Conservation (phyloP, 2,329 filamentous ascomycete species). For the Alternaria infectoria region DNA sequence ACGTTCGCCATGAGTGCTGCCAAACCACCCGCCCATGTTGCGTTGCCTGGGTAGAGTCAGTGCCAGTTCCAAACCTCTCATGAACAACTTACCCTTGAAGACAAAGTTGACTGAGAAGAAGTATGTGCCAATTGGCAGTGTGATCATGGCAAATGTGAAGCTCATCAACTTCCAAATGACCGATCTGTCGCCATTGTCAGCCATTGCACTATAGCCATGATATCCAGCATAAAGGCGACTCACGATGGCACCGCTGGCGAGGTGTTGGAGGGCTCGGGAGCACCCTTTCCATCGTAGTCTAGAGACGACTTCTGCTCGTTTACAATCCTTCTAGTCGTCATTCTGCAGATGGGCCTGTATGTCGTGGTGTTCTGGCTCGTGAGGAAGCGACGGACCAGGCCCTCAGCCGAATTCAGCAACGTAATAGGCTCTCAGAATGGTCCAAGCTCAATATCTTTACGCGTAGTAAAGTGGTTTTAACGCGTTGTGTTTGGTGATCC, state of each 20-base stretch:
- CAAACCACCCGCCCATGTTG: constrained; percentile 82
- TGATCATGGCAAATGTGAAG: constrained; percentile 92
- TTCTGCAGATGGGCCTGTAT: constrained; percentile 42
- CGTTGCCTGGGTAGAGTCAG: constrained; percentile 68
- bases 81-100: constrained; percentile 69
- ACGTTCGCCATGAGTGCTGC: constrained; percentile 92
- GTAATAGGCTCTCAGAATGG: constrained; percentile 18
- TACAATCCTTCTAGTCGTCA: constrained; percentile 74
- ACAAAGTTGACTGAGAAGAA: constrained; percentile 78
- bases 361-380: constrained; percentile 3
- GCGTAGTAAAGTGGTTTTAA: constrained; percentile 12
- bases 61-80: neutral
- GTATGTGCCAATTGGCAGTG: constrained; percentile 85
- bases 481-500: constrained; percentile 22
- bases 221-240: constrained; percentile 41
- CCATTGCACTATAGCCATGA: neutral
- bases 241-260: constrained; percentile 84
- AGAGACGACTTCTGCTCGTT: constrained; percentile 70
- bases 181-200: constrained; percentile 58
- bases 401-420: constrained; percentile 16
- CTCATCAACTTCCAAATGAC: constrained; percentile 89
- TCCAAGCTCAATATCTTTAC: constrained; percentile 19
- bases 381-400: neutral
- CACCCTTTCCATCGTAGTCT: constrained; percentile 41
- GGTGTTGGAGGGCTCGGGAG: constrained; percentile 69